Evolutionary conservation across 2,329 filamentous ascomycete species (phyloP), one percentile per base, ranked within the genome.

Genomic region (Xylaria sp.): DNA sequence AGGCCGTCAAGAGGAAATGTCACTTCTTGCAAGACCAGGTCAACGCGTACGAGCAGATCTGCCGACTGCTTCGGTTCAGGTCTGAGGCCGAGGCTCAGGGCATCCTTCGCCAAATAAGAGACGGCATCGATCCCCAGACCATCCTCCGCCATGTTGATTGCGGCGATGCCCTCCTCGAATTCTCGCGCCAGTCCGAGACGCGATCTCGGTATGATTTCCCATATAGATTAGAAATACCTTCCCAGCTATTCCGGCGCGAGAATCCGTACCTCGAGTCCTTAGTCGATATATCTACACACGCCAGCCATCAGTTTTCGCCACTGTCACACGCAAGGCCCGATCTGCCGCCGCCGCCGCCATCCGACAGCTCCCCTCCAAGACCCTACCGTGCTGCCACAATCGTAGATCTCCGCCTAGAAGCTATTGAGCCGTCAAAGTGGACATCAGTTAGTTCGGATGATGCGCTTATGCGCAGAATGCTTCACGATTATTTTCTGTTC

Each of bases 201-300:
- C 62, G 71, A 1, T 67, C 69, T 18, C 72, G 72, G 39, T 77
- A 74, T 39, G 69, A 72, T 41, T 74, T 78, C 34, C 75, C 73
- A 0, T 74, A 74, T 41, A 44, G 64, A 13, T 19, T 57, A 6
- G 60, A 67, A 5, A 71, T 72, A 66, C 72, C 72, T 2, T 39
- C 54, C 2, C 66, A 56, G 18, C 57, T 72, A 11, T 45, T 59
- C 34, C 49, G 56, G 1, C 41, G 52, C 4, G 59, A 65, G 46
- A 71, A 70, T 40, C 60, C 62, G 9, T 71, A 71, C 47, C 52
- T 70, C 3, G 56, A 65, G 29, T 71, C 70, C 11, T 64, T 67
- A 19, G 51, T 72, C 34, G 70, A 69, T 47, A 26, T 26, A 26
- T 26, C 24, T 26, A 26, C 5, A 26, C 24, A 26, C 24, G 24